phyloP scores from a whole-genome alignment of 2,329 filamentous ascomycete genomes.

The Biscogniauxia mediterranea region DNA sequence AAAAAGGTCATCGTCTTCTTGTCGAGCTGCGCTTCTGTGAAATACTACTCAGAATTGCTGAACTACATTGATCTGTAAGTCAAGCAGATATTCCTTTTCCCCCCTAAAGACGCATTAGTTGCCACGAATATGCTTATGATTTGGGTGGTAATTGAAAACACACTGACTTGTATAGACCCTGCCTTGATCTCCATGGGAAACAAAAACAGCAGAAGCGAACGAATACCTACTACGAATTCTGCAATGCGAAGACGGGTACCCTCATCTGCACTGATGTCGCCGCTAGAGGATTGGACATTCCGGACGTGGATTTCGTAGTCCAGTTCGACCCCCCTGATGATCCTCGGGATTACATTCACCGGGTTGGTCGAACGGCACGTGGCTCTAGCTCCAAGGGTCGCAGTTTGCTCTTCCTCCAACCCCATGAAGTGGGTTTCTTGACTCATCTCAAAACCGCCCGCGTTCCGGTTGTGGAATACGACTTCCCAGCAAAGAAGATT shows the following conservation, averaged over 20 bases:
- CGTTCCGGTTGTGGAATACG: slow-evolving; percentile 93
- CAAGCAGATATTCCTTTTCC: slow-evolving; percentile 61
- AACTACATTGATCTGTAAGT: slow-evolving; percentile 89
- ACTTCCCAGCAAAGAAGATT: slow-evolving; percentile 90
- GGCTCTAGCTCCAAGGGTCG: slow-evolving; percentile 81
- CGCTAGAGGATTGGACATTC: slow-evolving; percentile 91
- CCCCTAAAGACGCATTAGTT: slow-evolving; percentile 40
- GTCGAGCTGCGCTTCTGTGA: slow-evolving; percentile 87
- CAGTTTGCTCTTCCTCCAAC: slow-evolving; percentile 90
- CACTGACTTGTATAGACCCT: slow-evolving; percentile 19
- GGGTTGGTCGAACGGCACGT: slow-evolving; percentile 90
- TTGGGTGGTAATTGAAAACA: slow-evolving; percentile 35
- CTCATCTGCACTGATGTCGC: slow-evolving; percentile 97
- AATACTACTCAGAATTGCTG: slow-evolving; percentile 91
- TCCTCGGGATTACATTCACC: slow-evolving; percentile 63
- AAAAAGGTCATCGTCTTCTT: slow-evolving; percentile 99
- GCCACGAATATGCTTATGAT: too few relatives aligned
- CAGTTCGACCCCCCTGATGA: slow-evolving; percentile 95
- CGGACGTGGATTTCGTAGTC: slow-evolving; percentile 92
- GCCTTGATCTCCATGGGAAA: slow-evolving; percentile 77
- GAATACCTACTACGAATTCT: slow-evolving; percentile 97
- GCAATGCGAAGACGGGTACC: slow-evolving; percentile 75
- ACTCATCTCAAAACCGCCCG: slow-evolving; percentile 86
- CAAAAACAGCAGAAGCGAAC: slow-evolving; percentile 99
- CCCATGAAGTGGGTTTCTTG: slow-evolving; percentile 88